Conservation (phyloP, 176 grass and related monocot species). For the Pharus latifolius region DNA sequence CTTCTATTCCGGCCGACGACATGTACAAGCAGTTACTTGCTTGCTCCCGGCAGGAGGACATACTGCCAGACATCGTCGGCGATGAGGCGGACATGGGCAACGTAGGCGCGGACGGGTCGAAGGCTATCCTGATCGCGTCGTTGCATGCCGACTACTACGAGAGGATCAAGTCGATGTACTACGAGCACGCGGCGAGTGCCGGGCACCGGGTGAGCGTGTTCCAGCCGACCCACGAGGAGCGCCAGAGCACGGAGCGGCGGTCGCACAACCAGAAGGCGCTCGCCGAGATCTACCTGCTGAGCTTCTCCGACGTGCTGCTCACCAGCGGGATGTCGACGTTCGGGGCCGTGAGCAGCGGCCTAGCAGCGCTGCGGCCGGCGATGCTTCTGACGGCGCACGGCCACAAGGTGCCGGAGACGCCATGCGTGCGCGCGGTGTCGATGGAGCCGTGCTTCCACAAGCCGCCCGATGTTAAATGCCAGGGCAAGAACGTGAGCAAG, state of each 20-base stretch:
- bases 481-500: not conserved
- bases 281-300: constrained; percentile 41
- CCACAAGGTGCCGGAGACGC: not conserved
- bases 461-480: constrained; percentile 16
- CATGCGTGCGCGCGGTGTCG: constrained; percentile 18
- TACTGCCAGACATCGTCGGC: constrained; percentile 15
- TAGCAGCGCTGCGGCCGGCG: constrained; percentile 27
- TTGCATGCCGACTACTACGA: constrained; percentile 43
- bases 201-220: constrained; percentile 20
- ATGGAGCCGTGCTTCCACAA: constrained; percentile 44
- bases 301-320: constrained; percentile 49
- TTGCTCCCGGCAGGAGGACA: constrained; percentile 33
- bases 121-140: constrained; percentile 35
- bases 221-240: constrained; percentile 35
- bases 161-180: constrained; percentile 26
- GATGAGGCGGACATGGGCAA: not conserved
- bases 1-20: constrained; percentile 9
- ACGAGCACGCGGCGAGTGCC: constrained; percentile 18
- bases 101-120: not conserved
- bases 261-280: constrained; percentile 44
- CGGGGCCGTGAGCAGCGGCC: constrained; percentile 35
- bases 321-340: constrained; percentile 42
- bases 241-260: not conserved
- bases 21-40: constrained; percentile 28
- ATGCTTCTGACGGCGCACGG: not conserved